Percentiles rank a stretch among this genome's conserved stretches.
phyloP scores from a whole-genome alignment of 768 basidiomycete genomes.

The Russula olivacea region DNA sequence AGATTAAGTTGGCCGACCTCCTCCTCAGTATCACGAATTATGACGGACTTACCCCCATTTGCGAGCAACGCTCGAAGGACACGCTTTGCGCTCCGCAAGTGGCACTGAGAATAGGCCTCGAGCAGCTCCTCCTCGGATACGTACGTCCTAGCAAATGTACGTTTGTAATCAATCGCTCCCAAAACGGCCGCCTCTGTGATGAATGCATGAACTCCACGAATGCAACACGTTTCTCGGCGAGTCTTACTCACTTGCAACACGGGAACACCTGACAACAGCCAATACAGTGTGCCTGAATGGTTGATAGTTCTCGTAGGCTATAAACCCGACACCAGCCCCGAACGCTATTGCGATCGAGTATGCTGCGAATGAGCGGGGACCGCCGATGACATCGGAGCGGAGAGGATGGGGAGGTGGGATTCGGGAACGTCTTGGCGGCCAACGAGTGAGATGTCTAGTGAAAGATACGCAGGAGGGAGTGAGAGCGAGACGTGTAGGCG shows the following conservation, averaged over 20 bases:
- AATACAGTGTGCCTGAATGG: conserved; percentile 71
- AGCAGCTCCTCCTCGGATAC: conserved; percentile 44
- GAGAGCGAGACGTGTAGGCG: not conserved
- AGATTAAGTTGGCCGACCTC: conserved; percentile 1
- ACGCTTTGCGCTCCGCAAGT: conserved; percentile 73
- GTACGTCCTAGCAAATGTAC: conserved; percentile 52
- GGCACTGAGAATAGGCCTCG: conserved; percentile 68
- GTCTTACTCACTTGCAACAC: conserved; percentile 56
- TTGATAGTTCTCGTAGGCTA: conserved; percentile 62
- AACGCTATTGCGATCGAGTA: conserved; percentile 28
- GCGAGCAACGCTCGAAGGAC: conserved; percentile 78
- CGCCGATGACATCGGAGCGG: not conserved
- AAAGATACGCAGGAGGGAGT: not conserved
- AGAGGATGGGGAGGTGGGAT: not conserved
- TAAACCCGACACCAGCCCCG: conserved; percentile 32
- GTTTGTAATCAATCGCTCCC: conserved; percentile 67
- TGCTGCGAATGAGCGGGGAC: conserved; percentile 14
- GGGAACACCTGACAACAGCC: conserved; percentile 71
- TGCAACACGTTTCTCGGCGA: not conserved
- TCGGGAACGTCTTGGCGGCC: conserved; percentile 5
- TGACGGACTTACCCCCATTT: conserved; percentile 65
- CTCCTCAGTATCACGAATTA: not conserved
- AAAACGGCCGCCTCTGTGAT: conserved; percentile 52
- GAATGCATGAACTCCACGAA: conserved; percentile 16
- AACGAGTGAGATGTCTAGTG: conserved; percentile 1